A percentile compares a stretch with the other conserved stretches of the same genome.
phyloP scores from a whole-genome alignment of 495 filamentous ascomycete species.

The Penicillium manginii region DNA sequence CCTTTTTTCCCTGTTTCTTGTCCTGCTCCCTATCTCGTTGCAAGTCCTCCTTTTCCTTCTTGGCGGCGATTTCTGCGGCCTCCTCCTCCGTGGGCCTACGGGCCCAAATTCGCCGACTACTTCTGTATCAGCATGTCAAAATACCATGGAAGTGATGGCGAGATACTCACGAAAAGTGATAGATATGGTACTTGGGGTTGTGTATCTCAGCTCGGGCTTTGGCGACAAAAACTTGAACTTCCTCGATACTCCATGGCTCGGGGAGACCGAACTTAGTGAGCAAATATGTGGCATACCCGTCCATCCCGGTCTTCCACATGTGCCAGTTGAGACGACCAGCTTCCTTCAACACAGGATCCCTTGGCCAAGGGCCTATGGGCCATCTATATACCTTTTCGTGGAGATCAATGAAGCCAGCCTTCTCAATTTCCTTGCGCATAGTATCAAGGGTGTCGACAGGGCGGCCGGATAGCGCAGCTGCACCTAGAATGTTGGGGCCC shows the following conservation, averaged over 20 bases:
- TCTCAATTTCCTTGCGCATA: conserved; percentile 7
- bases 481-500: not conserved
- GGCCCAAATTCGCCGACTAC: conserved; percentile 10
- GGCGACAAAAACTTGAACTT: conserved; percentile 9
- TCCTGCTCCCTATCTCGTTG: not conserved
- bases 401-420: conserved; percentile 28
- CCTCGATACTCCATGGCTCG: conserved; percentile 15
- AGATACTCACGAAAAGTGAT: conserved; percentile 3
- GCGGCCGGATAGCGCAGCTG: conserved; percentile 2
- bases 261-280: conserved; percentile 15
- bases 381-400: conserved; percentile 20
- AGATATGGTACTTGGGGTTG: conserved; percentile 2
- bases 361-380: conserved; percentile 27
- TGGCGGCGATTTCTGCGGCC: not conserved
- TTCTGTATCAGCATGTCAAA: not conserved
- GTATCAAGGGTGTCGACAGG: conserved; percentile 1
- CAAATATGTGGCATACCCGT: conserved; percentile 19
- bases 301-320: conserved; percentile 22
- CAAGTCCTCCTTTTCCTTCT: conserved; percentile 1
- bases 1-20: not conserved
- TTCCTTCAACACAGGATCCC: conserved; percentile 16
- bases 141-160: not conserved
- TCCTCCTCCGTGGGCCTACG: conserved; percentile 6
- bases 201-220: conserved; percentile 1
- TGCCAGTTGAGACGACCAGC: conserved; percentile 13